These are phyloP conservation scores for Dissophora ornata DNA, from an alignment of 192 early-diverging fungal genomes.

Conservation along the genomic window DNA sequence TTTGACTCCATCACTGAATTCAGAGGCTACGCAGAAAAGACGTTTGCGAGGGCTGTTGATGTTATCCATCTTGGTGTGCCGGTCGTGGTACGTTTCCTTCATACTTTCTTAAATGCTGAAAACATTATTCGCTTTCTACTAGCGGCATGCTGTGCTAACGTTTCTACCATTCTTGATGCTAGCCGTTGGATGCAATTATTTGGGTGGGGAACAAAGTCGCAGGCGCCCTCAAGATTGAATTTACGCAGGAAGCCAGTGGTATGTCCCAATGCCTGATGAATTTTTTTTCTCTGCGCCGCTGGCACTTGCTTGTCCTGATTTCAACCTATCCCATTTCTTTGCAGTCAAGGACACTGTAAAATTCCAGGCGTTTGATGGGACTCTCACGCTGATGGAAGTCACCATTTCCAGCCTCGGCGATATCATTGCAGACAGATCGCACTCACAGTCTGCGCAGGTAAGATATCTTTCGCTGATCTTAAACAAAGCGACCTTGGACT, in stretches of 20 bases:
- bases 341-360: slow-evolving; percentile 20
- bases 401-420: slow-evolving; percentile 39
- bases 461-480: neutral
- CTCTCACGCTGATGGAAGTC: slow-evolving; percentile 41
- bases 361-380: slow-evolving; percentile 35
- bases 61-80: slow-evolving; percentile 45
- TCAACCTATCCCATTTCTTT: too few relatives aligned
- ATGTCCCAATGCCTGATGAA: too few relatives aligned
- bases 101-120: too few relatives aligned
- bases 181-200: slow-evolving; percentile 38
- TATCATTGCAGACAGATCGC: slow-evolving; percentile 15
- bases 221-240: slow-evolving; percentile 6
- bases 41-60: slow-evolving; percentile 44
- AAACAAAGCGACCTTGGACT: too few relatives aligned
- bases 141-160: neutral
- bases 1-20: slow-evolving; percentile 41
- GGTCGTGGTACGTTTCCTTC: slow-evolving; percentile 8
- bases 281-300: too few relatives aligned
- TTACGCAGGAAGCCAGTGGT: slow-evolving; percentile 1
- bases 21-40: slow-evolving; percentile 4
- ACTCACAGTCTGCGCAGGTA: slow-evolving; percentile 27
- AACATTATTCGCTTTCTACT: neutral
- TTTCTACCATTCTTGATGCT: neutral
- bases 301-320: too few relatives aligned
- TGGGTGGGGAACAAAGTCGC: slow-evolving; percentile 46